Percentiles rank a stretch among this genome's conserved stretches.
phyloP scores from a whole-genome alignment of 495 filamentous ascomycete species.

The Aspergillus heteromorphus region DNA sequence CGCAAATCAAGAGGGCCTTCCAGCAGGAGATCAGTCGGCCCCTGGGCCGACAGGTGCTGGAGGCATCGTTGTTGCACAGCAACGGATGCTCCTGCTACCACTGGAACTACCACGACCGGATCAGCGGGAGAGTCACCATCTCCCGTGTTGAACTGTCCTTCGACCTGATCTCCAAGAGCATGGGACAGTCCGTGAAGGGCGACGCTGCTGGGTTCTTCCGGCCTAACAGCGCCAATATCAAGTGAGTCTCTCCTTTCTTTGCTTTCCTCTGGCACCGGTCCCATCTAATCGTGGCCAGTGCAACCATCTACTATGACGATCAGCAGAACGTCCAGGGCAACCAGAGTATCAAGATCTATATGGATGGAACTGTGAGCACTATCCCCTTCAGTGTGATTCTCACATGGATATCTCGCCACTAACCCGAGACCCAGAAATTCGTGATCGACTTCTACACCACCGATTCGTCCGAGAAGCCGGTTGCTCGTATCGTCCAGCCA shows the following conservation, averaged over 20 bases:
- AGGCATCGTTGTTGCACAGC: neutral
- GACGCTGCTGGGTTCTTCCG: neutral
- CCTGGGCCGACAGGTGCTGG: neutral
- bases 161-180: neutral
- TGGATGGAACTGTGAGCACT: neutral
- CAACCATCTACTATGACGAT: neutral
- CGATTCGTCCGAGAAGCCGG: neutral
- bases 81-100: neutral
- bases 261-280: too few species aligned
- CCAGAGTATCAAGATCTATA: neutral
- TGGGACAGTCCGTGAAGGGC: neutral
- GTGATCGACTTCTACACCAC: slow-evolving; percentile 3
- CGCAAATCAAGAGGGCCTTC: neutral
- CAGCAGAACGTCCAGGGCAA: neutral
- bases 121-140: neutral
- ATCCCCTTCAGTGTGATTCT: neutral
- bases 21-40: neutral
- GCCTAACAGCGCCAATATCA: neutral
- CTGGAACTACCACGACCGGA: slow-evolving; percentile 1
- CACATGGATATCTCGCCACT: neutral
- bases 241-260: neutral
- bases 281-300: neutral
- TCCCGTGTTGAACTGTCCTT: neutral
- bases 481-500: slow-evolving; percentile 3
- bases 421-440: neutral